Conservation (phyloP, 352 stramenopile genomes). For the Blastocystis hominis region DNA sequence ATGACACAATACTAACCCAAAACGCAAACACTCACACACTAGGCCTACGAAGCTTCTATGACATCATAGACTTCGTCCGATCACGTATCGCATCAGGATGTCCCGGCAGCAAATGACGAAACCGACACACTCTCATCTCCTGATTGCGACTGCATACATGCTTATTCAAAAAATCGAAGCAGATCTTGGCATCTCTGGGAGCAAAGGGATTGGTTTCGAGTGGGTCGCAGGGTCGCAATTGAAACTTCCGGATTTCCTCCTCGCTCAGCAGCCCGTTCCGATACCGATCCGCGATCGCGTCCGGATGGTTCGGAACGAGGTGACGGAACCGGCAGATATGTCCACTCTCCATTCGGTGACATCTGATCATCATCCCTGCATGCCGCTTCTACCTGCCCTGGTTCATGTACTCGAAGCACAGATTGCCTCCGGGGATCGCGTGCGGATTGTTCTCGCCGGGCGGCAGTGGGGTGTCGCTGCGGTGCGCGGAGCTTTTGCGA, state of each 20-base stretch:
- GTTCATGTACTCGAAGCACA: constrained; percentile 58
- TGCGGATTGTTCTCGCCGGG: constrained; percentile 52
- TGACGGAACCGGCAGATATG: constrained; percentile 39
- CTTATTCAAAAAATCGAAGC: constrained; percentile 52
- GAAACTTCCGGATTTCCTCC: constrained; percentile 23
- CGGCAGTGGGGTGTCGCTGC: neutral
- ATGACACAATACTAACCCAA: too few relatives aligned
- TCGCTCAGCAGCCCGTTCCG: constrained; percentile 5
- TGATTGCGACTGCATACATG: constrained; percentile 19
- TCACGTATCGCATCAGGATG: constrained; percentile 52
- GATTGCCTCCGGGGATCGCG: neutral
- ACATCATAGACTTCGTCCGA: neutral
- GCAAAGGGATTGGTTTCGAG: constrained; percentile 50
- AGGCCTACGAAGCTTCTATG: too few relatives aligned
- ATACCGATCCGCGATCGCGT: constrained; percentile 51
- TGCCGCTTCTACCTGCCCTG: neutral
- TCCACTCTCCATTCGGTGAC: neutral
- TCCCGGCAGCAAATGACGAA: constrained; percentile 35
- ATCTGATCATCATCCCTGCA: neutral
- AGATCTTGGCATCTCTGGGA: constrained; percentile 44
- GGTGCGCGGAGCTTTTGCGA: neutral
- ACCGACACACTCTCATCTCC: constrained; percentile 22
- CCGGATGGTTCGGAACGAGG: constrained; percentile 16
- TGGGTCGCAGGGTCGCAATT: neutral
- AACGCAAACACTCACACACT: too few relatives aligned